Percentiles rank a stretch among this genome's conserved stretches.
phyloP scores from a whole-genome alignment of 768 basidiomycete genomes.

The Panellus pusillus region DNA sequence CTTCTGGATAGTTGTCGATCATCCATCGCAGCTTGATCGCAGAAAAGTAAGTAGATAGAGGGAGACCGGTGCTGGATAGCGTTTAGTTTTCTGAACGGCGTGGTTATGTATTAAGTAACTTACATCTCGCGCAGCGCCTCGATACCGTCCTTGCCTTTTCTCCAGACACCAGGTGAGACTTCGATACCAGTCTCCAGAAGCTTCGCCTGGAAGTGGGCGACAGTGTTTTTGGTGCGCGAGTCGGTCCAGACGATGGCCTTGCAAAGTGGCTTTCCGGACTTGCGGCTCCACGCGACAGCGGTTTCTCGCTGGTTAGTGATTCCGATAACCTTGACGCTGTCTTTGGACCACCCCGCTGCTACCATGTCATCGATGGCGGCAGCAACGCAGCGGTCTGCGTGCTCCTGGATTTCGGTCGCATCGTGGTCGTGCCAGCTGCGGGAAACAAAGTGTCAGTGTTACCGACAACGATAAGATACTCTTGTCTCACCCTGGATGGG shows the following conservation, averaged over 20 bases:
- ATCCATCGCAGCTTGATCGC: constrained; percentile 97
- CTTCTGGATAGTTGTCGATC: constrained; percentile 81
- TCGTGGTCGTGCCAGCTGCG: constrained; percentile 95
- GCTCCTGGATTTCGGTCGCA: constrained; percentile 74
- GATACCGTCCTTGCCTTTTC: constrained; percentile 69
- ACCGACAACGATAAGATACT: neutral
- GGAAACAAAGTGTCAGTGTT: constrained; percentile 2
- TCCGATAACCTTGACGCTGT: constrained; percentile 90
- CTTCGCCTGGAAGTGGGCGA: constrained; percentile 76
- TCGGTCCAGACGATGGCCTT: constrained; percentile 96
- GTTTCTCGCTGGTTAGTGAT: constrained; percentile 99
- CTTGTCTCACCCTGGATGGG: constrained; percentile 66
- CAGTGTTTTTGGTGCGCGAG: constrained; percentile 83
- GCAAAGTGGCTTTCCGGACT: constrained; percentile 86
- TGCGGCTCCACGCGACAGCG: constrained; percentile 87
- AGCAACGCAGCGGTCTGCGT: constrained; percentile 74
- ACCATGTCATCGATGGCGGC: constrained; percentile 72
- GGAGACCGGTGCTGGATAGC: constrained; percentile 74
- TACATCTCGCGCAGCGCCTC: constrained; percentile 68
- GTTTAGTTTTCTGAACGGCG: constrained; percentile 18
- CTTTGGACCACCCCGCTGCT: constrained; percentile 70
- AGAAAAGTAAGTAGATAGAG: constrained; percentile 98
- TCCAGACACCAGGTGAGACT: constrained; percentile 60
- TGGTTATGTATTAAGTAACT: constrained; percentile 26
- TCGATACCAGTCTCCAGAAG: constrained; percentile 76